phyloP scores from a whole-genome alignment of 106 monocot genomes.

The Acorus gramineus region DNA sequence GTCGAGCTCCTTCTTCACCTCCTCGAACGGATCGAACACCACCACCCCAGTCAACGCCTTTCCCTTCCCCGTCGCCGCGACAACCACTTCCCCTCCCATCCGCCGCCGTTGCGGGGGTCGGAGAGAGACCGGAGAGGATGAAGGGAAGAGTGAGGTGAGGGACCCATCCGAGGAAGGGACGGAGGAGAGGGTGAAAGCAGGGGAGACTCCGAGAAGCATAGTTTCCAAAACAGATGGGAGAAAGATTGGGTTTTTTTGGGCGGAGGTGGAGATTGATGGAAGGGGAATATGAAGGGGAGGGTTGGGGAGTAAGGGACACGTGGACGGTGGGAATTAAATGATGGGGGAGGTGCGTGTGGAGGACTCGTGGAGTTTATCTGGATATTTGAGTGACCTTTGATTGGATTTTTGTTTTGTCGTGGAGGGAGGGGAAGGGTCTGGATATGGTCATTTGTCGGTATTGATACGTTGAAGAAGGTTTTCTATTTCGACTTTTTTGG shows the following conservation, averaged over 20 bases:
- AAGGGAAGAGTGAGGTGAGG: neutral
- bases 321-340: conserved; percentile 15
- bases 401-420: too few relatives aligned
- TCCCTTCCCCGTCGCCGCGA: neutral
- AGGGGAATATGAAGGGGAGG: neutral
- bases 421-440: too few relatives aligned
- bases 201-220: conserved; percentile 25
- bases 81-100: neutral
- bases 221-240: neutral
- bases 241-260: neutral
- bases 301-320: conserved; percentile 7
- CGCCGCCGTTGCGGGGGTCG: neutral
- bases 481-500: too few relatives aligned
- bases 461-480: too few relatives aligned
- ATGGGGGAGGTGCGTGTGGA: conserved; percentile 30
- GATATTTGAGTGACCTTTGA: too few relatives aligned
- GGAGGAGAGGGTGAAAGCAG: conserved; percentile 8
- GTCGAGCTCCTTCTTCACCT: conserved; percentile 50
- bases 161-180: neutral
- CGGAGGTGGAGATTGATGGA: neutral
- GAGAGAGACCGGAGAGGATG: conserved; percentile 9
- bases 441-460: too few relatives aligned
- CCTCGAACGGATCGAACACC: conserved; percentile 73
- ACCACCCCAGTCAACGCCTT: conserved; percentile 26
- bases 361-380: conserved; percentile 19